Evolutionary conservation across 169 alveolate species (phyloP), one percentile per base, ranked within the genome.

Genomic region (Babesia ovata): DNA sequence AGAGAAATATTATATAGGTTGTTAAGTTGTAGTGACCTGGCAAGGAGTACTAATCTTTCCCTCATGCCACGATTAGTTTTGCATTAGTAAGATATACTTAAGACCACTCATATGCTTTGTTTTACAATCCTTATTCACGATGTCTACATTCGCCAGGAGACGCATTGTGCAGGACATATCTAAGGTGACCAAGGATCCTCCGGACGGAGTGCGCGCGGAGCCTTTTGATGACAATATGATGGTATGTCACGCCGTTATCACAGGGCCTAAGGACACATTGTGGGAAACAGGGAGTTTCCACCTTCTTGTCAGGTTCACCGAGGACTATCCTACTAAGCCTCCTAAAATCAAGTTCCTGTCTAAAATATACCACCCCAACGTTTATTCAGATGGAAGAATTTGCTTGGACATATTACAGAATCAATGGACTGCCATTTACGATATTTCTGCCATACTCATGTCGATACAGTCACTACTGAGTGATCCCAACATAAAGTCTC

Each of bases 251-350:
- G 98, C 98, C n/a, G 91, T 95, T 21, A 96, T 96, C 60, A 94
- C 93, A 66, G 99, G 99, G 19, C 98, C 99, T 29, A 96, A 95
- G 84, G 97, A 95, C 73, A 95, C 98, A 21, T 91, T 94, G 13
- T 96, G 99, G 99, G 99, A 96, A 78, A 93, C 97, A 71, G 99
- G 98, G 33, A 92, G 95, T 46, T 96, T 96, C 78, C 94, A 93
- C 78, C 88, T 96, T 59, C 86, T 91, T 36, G 87, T 96, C 82
- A 93, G 92, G 78, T 95, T 95, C 86, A 63, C 97, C 17, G 96
- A 93, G 66, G 97, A 95, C 39, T 95, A 94, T 75, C 98, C 98
- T 22, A 93, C 94, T 56, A 92, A 92, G 54, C 97, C 98, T 13
- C 98, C 98, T 9, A 90, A 91, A 48, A 93, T 95, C 7, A 91